These are phyloP conservation scores for Acanthamoeba healyi DNA, from an alignment of 208 protist genomes.

Conservation along the genomic window DNA sequence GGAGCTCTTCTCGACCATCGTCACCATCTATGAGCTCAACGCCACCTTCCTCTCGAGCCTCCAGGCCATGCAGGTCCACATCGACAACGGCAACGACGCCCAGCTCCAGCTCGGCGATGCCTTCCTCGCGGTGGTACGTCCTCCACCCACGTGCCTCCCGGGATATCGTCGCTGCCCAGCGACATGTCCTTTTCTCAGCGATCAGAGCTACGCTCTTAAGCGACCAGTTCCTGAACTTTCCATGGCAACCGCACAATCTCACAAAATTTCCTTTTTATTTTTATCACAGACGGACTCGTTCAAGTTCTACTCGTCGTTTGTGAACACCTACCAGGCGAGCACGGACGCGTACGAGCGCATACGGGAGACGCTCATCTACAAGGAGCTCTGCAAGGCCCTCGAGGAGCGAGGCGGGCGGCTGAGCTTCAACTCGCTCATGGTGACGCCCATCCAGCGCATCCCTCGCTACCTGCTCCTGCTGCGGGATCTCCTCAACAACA, in stretches of 20 bases:
- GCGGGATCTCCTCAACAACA: constrained; percentile 70
- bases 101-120: constrained; percentile 38
- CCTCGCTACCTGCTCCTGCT: constrained; percentile 27
- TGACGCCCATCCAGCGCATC: constrained; percentile 43
- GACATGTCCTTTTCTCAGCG: too few relatives aligned
- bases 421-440: constrained; percentile 2
- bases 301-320: constrained; percentile 58
- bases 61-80: neutral
- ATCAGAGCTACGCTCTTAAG: neutral
- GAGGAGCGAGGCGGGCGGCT: neutral
- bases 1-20: constrained; percentile 13
- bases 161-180: neutral
- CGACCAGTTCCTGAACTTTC: too few relatives aligned
- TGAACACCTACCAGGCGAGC: constrained; percentile 31
- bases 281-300: constrained; percentile 13
- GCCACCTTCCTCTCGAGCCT: neutral
- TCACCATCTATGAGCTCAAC: constrained; percentile 44
- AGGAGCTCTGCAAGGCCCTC: neutral
- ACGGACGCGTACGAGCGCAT: neutral
- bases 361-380: neutral
- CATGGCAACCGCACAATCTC: neutral
- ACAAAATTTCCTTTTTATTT: too few relatives aligned
- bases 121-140: neutral
- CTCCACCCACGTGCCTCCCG: neutral
- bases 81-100: neutral